A percentile compares a stretch with the other conserved stretches of the same genome.
Conservation (phyloP, 2,329 filamentous ascomycete species). For the Ophiostoma sp. region DNA sequence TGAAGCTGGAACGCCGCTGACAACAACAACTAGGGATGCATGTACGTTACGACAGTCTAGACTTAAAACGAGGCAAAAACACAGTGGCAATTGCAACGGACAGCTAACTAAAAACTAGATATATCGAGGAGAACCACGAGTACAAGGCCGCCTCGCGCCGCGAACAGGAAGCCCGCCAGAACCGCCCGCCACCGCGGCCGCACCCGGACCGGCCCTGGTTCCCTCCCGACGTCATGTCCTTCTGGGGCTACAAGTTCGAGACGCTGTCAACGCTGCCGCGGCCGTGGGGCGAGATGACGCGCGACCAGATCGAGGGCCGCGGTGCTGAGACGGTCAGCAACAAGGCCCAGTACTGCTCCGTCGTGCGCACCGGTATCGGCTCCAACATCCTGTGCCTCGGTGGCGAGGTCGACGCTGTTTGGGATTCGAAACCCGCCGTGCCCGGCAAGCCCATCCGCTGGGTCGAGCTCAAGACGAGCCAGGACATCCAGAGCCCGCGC, state of each 20-base stretch:
- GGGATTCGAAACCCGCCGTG: conserved; percentile 70
- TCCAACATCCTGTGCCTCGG: conserved; percentile 69
- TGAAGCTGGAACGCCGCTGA: background rate
- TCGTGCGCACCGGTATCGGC: conserved; percentile 84
- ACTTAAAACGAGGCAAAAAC: too few species aligned
- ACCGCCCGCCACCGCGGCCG: conserved; percentile 32
- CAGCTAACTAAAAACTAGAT: conserved; percentile 46
- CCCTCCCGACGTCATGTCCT: conserved; percentile 79
- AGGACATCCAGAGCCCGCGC: conserved; percentile 59
- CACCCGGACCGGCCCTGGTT: conserved; percentile 28
- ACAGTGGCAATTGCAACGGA: too few species aligned
- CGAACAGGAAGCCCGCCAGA: conserved; percentile 51
- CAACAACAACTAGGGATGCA: conserved; percentile 24
- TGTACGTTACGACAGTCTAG: conserved; percentile 10
- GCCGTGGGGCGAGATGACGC: conserved; percentile 65
- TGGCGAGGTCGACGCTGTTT: conserved; percentile 89
- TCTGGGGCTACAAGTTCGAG: conserved; percentile 98
- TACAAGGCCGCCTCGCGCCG: conserved; percentile 61
- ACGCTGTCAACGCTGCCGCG: conserved; percentile 69
- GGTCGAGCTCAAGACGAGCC: conserved; percentile 92
- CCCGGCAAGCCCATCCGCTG: conserved; percentile 71
- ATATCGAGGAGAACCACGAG: conserved; percentile 84
- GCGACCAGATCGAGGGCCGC: conserved; percentile 73
- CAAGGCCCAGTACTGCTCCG: conserved; percentile 89
- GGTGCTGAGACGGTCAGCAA: conserved; percentile 73